Conservation (phyloP, 257 asterid genomes). For the Anisodus tanguticus region DNA sequence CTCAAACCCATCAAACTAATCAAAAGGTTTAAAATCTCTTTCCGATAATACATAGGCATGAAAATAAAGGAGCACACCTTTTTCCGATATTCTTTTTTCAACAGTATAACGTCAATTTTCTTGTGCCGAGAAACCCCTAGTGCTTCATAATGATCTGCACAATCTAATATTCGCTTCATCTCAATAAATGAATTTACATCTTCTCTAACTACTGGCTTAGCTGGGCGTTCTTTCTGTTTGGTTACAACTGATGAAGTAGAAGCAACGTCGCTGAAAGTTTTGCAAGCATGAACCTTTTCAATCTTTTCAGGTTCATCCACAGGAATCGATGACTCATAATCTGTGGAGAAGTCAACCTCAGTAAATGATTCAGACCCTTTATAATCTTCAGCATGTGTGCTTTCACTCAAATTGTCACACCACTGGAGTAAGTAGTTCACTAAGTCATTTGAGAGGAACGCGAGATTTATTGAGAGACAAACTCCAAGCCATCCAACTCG, state of each 20-base stretch:
- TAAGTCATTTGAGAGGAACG: conserved; percentile 81
- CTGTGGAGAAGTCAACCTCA: conserved; percentile 68
- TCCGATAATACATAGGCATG: background rate
- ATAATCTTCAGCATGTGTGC: conserved; percentile 67
- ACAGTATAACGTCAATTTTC: conserved; percentile 64
- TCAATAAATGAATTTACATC: conserved; percentile 67
- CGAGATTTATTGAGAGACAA: conserved; percentile 77
- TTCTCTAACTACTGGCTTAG: conserved; percentile 65
- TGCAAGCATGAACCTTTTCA: conserved; percentile 65
- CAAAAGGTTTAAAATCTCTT: background rate
- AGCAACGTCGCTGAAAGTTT: conserved; percentile 64
- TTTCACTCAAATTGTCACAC: conserved; percentile 87
- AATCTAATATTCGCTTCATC: conserved; percentile 81
- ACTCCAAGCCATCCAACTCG: conserved; percentile 94
- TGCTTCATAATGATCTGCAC: conserved; percentile 90
- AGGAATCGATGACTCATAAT: conserved; percentile 64
- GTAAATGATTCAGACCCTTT: conserved; percentile 60
- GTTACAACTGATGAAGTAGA: conserved; percentile 55
- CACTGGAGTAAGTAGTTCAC: conserved; percentile 80
- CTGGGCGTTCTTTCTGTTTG: conserved; percentile 60
- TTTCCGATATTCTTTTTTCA: conserved; percentile 92
- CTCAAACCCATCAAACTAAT: conserved; percentile 4
- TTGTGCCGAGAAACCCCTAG: conserved; percentile 74
- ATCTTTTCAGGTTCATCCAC: conserved; percentile 65
- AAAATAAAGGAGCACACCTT: conserved; percentile 57